A percentile compares a stretch with the other conserved stretches of the same genome.
Evolutionary conservation across 148 eudicot species (phyloP).

Genomic region (Rhododendron simsii): DNA sequence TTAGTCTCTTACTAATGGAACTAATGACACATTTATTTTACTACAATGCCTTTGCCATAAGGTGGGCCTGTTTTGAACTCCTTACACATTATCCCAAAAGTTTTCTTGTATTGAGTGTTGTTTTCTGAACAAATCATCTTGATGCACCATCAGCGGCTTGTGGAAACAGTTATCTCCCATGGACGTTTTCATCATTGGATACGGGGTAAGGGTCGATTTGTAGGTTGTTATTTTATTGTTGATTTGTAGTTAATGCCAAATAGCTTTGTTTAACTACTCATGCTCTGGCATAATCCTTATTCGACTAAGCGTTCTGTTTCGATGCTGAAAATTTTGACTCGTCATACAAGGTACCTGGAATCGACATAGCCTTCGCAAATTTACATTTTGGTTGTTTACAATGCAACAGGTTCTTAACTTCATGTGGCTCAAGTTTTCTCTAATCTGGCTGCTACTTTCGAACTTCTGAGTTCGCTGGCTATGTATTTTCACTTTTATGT

Average conservation of each 20-base stretch:
- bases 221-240: neutral
- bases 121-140: constrained; percentile 9
- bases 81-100: neutral
- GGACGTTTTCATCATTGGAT: constrained; percentile 87
- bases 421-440: constrained; percentile 97
- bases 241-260: neutral
- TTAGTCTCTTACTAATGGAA: constrained; percentile 63
- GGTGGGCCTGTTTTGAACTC: constrained; percentile 38
- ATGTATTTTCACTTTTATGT: constrained; percentile 4
- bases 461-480: constrained; percentile 93
- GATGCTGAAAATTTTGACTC: neutral
- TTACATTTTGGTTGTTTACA: neutral
- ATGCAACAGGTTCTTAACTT: constrained; percentile 74
- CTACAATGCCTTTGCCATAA: constrained; percentile 84
- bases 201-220: constrained; percentile 70
- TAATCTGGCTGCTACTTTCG: constrained; percentile 97
- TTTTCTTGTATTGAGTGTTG: neutral
- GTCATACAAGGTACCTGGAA: too few species aligned
- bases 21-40: constrained; percentile 73
- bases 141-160: constrained; percentile 45
- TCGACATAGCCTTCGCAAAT: neutral
- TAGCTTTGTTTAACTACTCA: neutral
- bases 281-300: too few species aligned
- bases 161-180: constrained; percentile 81
- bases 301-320: neutral